A percentile compares a stretch with the other conserved stretches of the same genome.
Evolutionary conservation across 257 asterid species (phyloP).

Genomic region (Thymus quinquecostatus): DNA sequence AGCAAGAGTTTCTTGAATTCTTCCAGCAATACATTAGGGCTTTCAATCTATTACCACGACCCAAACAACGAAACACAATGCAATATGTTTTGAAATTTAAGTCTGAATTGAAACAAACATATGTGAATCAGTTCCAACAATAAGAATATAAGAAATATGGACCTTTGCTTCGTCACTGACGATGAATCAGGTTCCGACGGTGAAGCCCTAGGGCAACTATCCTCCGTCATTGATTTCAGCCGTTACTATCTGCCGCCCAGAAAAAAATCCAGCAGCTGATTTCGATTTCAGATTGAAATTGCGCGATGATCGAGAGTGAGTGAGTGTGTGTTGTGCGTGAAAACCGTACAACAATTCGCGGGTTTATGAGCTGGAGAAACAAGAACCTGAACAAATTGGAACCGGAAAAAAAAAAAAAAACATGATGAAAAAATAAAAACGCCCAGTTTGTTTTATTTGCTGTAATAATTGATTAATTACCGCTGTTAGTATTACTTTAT

Average conservation of each 20-base stretch:
- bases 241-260: constrained; percentile 14
- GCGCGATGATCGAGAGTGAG: neutral
- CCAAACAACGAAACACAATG: constrained; percentile 2
- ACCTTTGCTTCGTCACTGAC: constrained; percentile 80
- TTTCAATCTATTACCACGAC: constrained; percentile 4
- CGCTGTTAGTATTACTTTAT: too few species aligned
- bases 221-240: constrained; percentile 59
- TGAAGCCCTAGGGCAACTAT: constrained; percentile 70
- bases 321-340: neutral
- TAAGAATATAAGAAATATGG: constrained; percentile 26
- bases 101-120: neutral
- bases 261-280: constrained; percentile 1
- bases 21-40: neutral
- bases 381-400: neutral
- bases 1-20: neutral
- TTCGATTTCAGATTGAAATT: constrained; percentile 26
- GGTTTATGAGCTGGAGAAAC: constrained; percentile 11
- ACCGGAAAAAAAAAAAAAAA: too few species aligned
- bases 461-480: too few species aligned
- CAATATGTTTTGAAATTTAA: constrained; percentile 7
- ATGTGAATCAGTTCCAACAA: constrained; percentile 5
- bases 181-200: constrained; percentile 67
- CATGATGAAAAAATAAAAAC: too few species aligned
- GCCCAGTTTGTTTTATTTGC: too few species aligned
- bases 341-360: constrained; percentile 33